Conservation (phyloP, 31 red algal genomes). For the Odonthalia washingtoniensis region DNA sequence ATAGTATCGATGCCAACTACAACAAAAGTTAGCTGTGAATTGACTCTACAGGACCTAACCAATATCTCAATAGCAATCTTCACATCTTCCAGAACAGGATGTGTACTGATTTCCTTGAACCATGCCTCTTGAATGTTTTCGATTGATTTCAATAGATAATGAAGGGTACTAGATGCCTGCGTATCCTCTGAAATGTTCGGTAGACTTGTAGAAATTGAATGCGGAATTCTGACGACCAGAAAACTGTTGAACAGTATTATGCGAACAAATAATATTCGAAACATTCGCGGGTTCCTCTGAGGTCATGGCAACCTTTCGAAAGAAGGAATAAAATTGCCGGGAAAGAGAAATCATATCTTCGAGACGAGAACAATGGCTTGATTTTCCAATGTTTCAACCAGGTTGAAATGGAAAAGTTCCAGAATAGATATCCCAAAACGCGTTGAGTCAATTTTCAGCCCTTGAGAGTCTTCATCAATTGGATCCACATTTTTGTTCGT, state of each 20-base stretch:
- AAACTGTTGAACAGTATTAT: too few species aligned
- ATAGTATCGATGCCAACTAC: slow-evolving; percentile 78
- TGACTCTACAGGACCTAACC: slow-evolving; percentile 19
- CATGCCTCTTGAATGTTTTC: slow-evolving; percentile 42
- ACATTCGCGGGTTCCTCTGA: too few species aligned
- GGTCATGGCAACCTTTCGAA: too few species aligned
- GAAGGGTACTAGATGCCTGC: slow-evolving; percentile 36
- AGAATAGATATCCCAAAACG: not conserved
- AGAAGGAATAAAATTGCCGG: too few species aligned
- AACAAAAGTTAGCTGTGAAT: slow-evolving; percentile 51
- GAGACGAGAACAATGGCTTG: not conserved
- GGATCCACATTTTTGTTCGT: not conserved
- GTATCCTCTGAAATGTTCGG: slow-evolving; percentile 64
- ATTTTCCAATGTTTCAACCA: not conserved
- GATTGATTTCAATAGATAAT: slow-evolving; percentile 13
- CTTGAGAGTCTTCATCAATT: not conserved
- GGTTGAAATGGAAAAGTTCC: not conserved
- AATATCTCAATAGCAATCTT: slow-evolving; percentile 50
- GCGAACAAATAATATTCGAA: too few species aligned
- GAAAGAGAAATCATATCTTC: too few species aligned
- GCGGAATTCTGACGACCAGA: too few species aligned
- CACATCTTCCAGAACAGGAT: slow-evolving; percentile 82
- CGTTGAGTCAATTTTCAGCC: not conserved
- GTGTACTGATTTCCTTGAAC: slow-evolving; percentile 61
- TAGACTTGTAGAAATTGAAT: too few species aligned